Base-by-base conservation (phyloP, 306 rosid species). In the Fragaria iinumae region DNA sequence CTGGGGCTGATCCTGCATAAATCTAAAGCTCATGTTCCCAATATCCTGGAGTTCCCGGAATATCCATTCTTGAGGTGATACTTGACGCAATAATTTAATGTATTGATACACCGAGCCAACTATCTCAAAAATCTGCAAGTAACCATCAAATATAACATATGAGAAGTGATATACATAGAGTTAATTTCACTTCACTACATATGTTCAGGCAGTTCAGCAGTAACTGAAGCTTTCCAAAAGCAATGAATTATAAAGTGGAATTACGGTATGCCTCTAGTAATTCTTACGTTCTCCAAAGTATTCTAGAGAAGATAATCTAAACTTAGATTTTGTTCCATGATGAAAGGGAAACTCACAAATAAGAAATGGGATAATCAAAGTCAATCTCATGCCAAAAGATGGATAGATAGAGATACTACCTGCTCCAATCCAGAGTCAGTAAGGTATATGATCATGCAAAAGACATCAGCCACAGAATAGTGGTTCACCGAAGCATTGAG, bases 11-110 rank as follows among this genome's bases (percentile, higher is more conserved):
- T 95, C 99, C 89, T 92, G 96, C 9, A 86, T 91, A 82, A 95
- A 95, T 88, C 90, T 89, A 85, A 92, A 95, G 52, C 88, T 93
- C 96, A 95, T 95, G 84, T 92, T 95, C 64, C 96, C 97, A 74
- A 95, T 90, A 84, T 84, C 88, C 80, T 92, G 97, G 78, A 92
- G 91, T 83, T 95, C 99, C 88, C 81, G 83, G 86, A 95, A 95
- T 84, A 95, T 91, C 97, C 99, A 92, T 83, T 92, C 89, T 87
- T 89, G 93, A 41, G 99, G 97, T 69, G 93, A 78, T 79, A 67
- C 81, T 81, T 84, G 79, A 29, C 69, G 89, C 84, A 95, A 77
- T 77, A 95, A 82, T 85, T 88, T 90, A 49, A 95, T 88, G 83
- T 89, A 92, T 82, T 92, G 97, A 88, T 92, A 95, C 69, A 92